Percentiles rank a stretch among this genome's conserved stretches.
Evolutionary conservation across 176 grass and related monocot genomes (phyloP).

Genomic region (Coix lacrymajobi): DNA sequence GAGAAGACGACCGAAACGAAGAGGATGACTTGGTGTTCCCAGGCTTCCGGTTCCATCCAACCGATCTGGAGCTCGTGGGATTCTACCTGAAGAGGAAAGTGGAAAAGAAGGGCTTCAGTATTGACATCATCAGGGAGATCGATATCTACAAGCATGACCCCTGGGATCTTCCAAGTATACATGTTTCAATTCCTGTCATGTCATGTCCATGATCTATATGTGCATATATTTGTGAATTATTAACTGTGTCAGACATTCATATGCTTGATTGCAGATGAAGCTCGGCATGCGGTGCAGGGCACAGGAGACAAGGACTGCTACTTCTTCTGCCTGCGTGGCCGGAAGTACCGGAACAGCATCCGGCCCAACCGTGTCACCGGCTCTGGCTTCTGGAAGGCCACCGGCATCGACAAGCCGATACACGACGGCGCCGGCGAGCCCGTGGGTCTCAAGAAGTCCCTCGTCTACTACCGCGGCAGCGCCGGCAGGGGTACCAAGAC

Average conservation of each 20-base stretch:
- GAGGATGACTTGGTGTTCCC: slow-evolving; percentile 48
- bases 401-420: slow-evolving; percentile 65
- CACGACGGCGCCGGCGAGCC: slow-evolving; percentile 13
- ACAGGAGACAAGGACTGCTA: slow-evolving; percentile 56
- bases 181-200: background rate
- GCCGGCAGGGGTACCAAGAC: slow-evolving; percentile 73
- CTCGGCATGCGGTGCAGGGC: slow-evolving; percentile 4
- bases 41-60: slow-evolving; percentile 61
- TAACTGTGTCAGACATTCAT: background rate
- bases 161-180: slow-evolving; percentile 76
- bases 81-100: slow-evolving; percentile 58
- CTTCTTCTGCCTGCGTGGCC: slow-evolving; percentile 56
- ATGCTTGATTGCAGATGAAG: slow-evolving; percentile 35
- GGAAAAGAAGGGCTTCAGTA: slow-evolving; percentile 43
- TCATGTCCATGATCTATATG: background rate
- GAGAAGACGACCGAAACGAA: background rate
- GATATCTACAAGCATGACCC: slow-evolving; percentile 68
- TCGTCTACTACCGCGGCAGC: slow-evolving; percentile 70
- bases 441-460: slow-evolving; percentile 69
- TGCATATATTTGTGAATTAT: background rate
- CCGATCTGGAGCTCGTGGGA: slow-evolving; percentile 46
- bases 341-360: slow-evolving; percentile 71
- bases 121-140: slow-evolving; percentile 55
- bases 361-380: slow-evolving; percentile 69
- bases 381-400: slow-evolving; percentile 80